Conservation (phyloP, 2,329 filamentous ascomycete species). For the Neoscytalidium dimidiatum region DNA sequence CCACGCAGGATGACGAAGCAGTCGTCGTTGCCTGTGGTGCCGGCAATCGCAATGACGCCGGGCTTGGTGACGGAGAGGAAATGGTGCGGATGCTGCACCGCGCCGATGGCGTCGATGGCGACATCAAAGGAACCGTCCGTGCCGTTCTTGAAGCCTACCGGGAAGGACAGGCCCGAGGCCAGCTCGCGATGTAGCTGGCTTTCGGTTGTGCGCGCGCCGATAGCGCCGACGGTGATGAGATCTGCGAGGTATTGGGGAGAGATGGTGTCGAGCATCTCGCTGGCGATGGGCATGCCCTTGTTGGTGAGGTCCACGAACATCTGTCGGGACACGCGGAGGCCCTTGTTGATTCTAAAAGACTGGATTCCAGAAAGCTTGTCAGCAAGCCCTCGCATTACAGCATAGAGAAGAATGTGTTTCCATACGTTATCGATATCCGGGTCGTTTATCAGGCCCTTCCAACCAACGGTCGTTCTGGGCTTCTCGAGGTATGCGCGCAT, state of each 20-base stretch:
- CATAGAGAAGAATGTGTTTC: no score
- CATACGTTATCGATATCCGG: slow-evolving; percentile 97
- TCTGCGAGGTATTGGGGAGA: slow-evolving; percentile 96
- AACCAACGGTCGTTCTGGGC: slow-evolving; percentile 93
- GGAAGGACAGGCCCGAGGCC: slow-evolving; percentile 91
- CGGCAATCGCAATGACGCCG: slow-evolving; percentile 90
- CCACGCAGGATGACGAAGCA: slow-evolving; percentile 96
- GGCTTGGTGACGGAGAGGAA: slow-evolving; percentile 98
- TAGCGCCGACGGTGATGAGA: slow-evolving; percentile 84
- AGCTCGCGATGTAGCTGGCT: slow-evolving; percentile 93
- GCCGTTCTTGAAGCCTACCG: slow-evolving; percentile 99
- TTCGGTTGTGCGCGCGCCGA: slow-evolving; percentile 93
- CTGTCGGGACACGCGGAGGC: slow-evolving; percentile 79
- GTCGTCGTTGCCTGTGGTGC: slow-evolving; percentile 92
- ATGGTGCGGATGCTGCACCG: slow-evolving; percentile 88
- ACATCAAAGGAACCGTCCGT: slow-evolving; percentile 89
- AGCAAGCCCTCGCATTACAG: no score
- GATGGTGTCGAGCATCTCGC: slow-evolving; percentile 97
- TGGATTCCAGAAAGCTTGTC: no score
- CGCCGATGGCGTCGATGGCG: slow-evolving; percentile 92
- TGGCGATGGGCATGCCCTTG: slow-evolving; percentile 93
- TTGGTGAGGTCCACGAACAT: slow-evolving; percentile 90
- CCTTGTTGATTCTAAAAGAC: slow-evolving; percentile 99
- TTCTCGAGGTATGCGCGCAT: slow-evolving; percentile 99
- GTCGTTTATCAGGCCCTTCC: slow-evolving; percentile 99